phyloP scores from a whole-genome alignment of 768 basidiomycete genomes.

The Tricholoma flavovirens region DNA sequence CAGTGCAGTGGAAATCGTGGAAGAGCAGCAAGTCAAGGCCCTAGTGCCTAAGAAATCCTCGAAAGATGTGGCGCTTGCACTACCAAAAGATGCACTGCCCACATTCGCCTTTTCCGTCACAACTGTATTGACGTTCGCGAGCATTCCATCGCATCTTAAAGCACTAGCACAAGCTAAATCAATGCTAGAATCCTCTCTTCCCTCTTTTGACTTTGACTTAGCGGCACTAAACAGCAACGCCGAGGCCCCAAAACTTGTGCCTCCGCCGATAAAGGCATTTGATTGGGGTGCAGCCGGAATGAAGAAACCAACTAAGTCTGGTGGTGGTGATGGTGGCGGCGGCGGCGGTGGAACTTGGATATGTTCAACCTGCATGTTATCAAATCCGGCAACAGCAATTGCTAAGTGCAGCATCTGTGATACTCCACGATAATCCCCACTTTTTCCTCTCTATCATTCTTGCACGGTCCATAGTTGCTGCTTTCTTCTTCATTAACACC shows the following conservation, averaged over 20 bases:
- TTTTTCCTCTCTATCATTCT: background rate
- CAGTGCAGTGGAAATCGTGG: background rate
- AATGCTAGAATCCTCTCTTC: conserved; percentile 38
- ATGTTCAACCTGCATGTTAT: conserved; percentile 48
- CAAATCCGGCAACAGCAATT: conserved; percentile 37
- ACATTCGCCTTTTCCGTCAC: conserved; percentile 29
- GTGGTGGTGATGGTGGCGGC: conserved; percentile 20
- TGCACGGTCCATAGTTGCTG: background rate
- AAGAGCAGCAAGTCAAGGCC: background rate
- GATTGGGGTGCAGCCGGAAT: conserved; percentile 60
- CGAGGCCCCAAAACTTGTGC: conserved; percentile 3
- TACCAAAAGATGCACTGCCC: conserved; percentile 27
- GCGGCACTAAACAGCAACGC: background rate
- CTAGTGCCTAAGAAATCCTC: conserved; percentile 3
- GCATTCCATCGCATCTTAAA: conserved; percentile 20
- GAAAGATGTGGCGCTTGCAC: conserved; percentile 25
- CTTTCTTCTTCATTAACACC: background rate
- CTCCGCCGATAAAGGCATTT: conserved; percentile 35
- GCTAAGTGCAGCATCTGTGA: conserved; percentile 47
- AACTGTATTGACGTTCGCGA: conserved; percentile 17
- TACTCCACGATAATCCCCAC: conserved; percentile 23
- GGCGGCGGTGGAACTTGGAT: conserved; percentile 39
- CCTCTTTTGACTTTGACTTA: conserved; percentile 33
- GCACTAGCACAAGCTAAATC: conserved; percentile 33
- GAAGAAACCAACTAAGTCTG: conserved; percentile 34